These are phyloP conservation scores for Spathaspora passalidarum DNA, from an alignment of 805 yeast genomes.

Conservation along the genomic window DNA sequence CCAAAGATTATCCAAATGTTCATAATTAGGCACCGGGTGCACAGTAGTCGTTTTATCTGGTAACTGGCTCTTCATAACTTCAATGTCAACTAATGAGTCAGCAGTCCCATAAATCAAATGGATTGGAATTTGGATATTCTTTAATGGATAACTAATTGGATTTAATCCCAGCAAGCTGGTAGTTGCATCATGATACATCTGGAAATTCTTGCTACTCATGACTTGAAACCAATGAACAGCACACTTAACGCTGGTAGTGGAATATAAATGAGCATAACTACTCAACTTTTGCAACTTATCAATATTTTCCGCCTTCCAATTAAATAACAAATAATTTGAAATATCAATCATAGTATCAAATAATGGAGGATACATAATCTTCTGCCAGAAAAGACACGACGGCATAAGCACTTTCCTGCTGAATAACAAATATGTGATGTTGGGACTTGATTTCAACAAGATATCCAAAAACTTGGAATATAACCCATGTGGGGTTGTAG, in stretches of 20 bases:
- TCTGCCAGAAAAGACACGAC: conserved; percentile 77
- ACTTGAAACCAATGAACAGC: conserved; percentile 98
- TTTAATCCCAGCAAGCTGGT: conserved; percentile 21
- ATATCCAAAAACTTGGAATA: conserved; percentile 74
- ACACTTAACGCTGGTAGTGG: conserved; percentile 86
- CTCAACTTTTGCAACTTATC: conserved; percentile 67
- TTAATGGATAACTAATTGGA: conserved; percentile 39
- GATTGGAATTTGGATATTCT: conserved; percentile 57
- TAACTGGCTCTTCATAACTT: conserved; percentile 65
- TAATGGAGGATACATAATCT: conserved; percentile 71
- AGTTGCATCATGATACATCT: conserved; percentile 74
- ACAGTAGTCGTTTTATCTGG: conserved; percentile 52
- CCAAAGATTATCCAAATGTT: conserved; percentile 91
- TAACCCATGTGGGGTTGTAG: conserved; percentile 86
- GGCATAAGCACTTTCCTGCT: conserved; percentile 75
- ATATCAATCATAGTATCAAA: conserved; percentile 70
- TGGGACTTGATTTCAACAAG: conserved; percentile 73
- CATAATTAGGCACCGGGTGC: conserved; percentile 65
- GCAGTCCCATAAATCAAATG: conserved; percentile 72
- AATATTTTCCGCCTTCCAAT: conserved; percentile 79
- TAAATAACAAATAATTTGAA: conserved; percentile 65
- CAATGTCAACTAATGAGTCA: conserved; percentile 86
- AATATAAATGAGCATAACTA: conserved; percentile 84
- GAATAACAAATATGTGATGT: conserved; percentile 64
- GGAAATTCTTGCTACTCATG: conserved; percentile 70